Evolutionary conservation across 148 eudicot genomes (phyloP).

Genomic region (Heliosperma pusillum): DNA sequence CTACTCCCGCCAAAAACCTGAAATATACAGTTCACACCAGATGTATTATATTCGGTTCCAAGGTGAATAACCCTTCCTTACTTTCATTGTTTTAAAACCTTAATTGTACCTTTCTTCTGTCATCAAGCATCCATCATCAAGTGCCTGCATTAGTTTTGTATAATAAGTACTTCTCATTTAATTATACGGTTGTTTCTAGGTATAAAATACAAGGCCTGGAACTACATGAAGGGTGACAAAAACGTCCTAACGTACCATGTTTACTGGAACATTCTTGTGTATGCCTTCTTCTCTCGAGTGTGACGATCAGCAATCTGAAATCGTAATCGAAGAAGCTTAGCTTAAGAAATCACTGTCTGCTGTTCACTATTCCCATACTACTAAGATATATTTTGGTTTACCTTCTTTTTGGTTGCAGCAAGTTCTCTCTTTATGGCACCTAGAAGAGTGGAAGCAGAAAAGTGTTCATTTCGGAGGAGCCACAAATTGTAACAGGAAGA

Average conservation of each 20-base stretch:
- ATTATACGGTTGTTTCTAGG: not conserved
- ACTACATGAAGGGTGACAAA: not conserved
- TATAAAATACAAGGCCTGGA: not conserved
- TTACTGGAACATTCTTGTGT: conserved; percentile 69
- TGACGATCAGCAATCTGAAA: conserved; percentile 74
- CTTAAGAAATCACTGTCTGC: not conserved
- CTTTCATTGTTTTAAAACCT: not conserved
- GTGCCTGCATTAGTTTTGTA: not conserved
- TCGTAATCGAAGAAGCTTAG: conserved; percentile 13
- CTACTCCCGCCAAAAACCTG: conserved; percentile 22
- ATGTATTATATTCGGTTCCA: not conserved
- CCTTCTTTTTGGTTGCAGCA: conserved; percentile 74
- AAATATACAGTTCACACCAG: not conserved
- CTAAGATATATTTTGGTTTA: conserved; percentile 12
- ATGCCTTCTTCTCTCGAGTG: conserved; percentile 68
- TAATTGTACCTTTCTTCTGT: conserved; percentile 4
- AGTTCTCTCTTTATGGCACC: conserved; percentile 71
- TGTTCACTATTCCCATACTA: not conserved
- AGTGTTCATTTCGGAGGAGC: not conserved
- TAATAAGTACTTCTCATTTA: not conserved
- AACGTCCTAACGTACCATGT: conserved; percentile 7
- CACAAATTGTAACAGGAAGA: not conserved
- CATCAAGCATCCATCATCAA: not conserved
- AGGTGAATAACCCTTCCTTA: not conserved
- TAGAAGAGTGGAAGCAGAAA: conserved; percentile 20